Percentiles rank a stretch among this genome's conserved stretches.
Evolutionary conservation across 1,284 basidiomycete species (phyloP).

Genomic region (Anthracocystis walkeri): DNA sequence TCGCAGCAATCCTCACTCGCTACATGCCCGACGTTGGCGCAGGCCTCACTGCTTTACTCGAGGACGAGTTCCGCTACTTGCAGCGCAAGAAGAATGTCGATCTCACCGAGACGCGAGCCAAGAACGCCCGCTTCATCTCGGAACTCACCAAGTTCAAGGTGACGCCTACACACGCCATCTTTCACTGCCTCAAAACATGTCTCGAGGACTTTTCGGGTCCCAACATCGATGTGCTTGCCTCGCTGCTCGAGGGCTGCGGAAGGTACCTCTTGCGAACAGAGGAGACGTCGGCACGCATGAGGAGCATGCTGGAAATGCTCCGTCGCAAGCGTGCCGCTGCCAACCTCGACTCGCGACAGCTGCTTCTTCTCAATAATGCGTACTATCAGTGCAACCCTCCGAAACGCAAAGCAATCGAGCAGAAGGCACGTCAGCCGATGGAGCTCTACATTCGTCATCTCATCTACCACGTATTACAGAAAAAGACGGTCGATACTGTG

Average conservation of each 20-base stretch:
- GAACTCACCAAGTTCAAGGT: constrained; percentile 95
- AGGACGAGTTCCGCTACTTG: constrained; percentile 96
- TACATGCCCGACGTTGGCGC: constrained; percentile 94
- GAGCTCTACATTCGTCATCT: constrained; percentile 93
- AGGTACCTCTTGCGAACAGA: constrained; percentile 89
- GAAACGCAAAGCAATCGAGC: constrained; percentile 84
- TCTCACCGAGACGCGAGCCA: constrained; percentile 83
- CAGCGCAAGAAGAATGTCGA: constrained; percentile 94
- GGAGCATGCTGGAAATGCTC: constrained; percentile 85
- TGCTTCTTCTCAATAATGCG: constrained; percentile 92
- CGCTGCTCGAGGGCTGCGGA: constrained; percentile 92
- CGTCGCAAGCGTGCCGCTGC: constrained; percentile 90
- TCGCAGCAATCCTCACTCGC: constrained; percentile 85
- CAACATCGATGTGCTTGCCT: constrained; percentile 92
- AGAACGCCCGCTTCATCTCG: constrained; percentile 90
- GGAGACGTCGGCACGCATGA: constrained; percentile 82
- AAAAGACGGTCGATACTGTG: constrained; percentile 92
- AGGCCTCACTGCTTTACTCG: constrained; percentile 83
- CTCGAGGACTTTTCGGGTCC: constrained; percentile 92
- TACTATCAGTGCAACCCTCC: constrained; percentile 99
- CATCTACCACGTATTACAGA: constrained; percentile 87
- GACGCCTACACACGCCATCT: constrained; percentile 89
- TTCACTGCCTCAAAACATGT: constrained; percentile 96
- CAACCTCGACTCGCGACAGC: constrained; percentile 90
- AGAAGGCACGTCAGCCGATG: constrained; percentile 86